Base-by-base conservation (phyloP, 1,284 basidiomycete genomes). In the Pseudozyma sp. region DNA sequence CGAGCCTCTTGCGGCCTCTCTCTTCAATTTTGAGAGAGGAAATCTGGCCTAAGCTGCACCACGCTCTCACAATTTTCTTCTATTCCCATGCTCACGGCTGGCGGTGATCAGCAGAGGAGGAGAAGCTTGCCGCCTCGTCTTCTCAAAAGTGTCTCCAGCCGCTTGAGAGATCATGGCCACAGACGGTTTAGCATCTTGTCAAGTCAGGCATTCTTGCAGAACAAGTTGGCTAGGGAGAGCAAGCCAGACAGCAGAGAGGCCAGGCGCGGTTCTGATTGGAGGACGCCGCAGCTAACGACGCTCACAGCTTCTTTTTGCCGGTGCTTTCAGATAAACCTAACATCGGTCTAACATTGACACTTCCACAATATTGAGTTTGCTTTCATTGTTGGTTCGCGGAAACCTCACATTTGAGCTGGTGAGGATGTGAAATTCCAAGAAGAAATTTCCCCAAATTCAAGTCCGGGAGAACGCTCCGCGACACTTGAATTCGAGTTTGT, bases 271-370 rank as follows among this genome's bases (percentile, higher is more conserved):
- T 39, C 48, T 56, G 64, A 51, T 47, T 46, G 57, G 53, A 56
- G 53, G 57, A 68, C 58, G 66, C 66, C 66, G 66, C 66, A 68
- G 55, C 66, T 37, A 2, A n/a, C n/a, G 8, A 29, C 24, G 8
- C 35, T 10, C 29, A 13, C 48, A 8, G n/a, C 33, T 17, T 34
- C 16, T 7, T 9, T 5, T 7, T 8, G 7, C 5, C 8, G 7
- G 33, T 7, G 19, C 16, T 11, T 34, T 44, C 2, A 7, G 11
- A 24, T 7, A 44, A 7, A 9, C 17, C 13, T 44, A n/a, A 54
- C 11, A 7, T n/a, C 46, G 50, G 34, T 46, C 45, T 57, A 68
- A 61, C 54, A 68, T 19, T 1, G 3, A 34, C 11, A 14, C 35
- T 37, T 4, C 24, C 24, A 24, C 24, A 24, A 24, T 2, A 34